Conservation (phyloP, 306 rosid genomes). For the Medicago ruthenica region DNA sequence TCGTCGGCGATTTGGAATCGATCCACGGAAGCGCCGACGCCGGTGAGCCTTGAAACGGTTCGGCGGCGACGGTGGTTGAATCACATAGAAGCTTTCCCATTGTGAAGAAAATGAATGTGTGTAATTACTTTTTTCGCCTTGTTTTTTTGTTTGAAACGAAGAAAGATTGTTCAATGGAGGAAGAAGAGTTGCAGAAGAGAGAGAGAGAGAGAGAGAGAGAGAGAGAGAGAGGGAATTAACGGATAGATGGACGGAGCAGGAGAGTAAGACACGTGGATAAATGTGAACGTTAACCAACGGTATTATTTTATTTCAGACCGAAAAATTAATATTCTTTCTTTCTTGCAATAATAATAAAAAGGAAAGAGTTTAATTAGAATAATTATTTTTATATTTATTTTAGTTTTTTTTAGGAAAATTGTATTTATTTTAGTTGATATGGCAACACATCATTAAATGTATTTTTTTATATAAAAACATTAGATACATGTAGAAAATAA, state of each 20-base stretch:
- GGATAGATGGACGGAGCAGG: conserved; percentile 73
- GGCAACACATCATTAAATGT: too few relatives aligned
- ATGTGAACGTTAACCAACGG: conserved; percentile 45
- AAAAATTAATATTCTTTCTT: not conserved
- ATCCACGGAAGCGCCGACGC: conserved; percentile 69
- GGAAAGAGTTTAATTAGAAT: too few relatives aligned
- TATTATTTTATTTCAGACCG: not conserved
- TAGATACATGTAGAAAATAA: too few relatives aligned
- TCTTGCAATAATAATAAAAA: too few relatives aligned
- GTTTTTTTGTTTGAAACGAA: not conserved
- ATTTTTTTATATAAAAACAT: too few relatives aligned
- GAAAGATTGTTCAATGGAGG: conserved; percentile 54
- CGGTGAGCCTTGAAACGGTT: conserved; percentile 68
- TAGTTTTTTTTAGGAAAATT: too few relatives aligned
- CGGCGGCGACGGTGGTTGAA: conserved; percentile 82
- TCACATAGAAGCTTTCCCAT: conserved; percentile 94
- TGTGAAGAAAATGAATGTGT: conserved; percentile 35
- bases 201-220: conserved; percentile 31
- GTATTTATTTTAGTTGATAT: too few relatives aligned
- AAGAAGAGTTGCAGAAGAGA: conserved; percentile 57
- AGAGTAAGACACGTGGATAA: conserved; percentile 74
- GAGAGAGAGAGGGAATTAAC: conserved; percentile 63
- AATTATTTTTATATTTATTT: too few relatives aligned
- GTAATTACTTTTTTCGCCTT: not conserved
- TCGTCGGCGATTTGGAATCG: conserved; percentile 53